Evolutionary conservation across 768 basidiomycete species (phyloP).

Genomic region (Leccinum aurantiacum): DNA sequence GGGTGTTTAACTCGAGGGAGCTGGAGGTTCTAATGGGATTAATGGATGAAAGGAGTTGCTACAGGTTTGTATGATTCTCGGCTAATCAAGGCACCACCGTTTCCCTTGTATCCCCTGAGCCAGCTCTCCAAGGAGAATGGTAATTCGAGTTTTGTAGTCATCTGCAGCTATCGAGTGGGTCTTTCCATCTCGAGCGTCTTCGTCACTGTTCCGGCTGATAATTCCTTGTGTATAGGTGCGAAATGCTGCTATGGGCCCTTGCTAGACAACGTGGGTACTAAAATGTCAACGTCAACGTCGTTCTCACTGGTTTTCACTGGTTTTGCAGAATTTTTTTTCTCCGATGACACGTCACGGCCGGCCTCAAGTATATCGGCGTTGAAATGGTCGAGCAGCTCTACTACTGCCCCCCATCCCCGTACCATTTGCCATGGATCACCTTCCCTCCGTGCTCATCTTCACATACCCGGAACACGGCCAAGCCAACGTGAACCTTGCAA

Average conservation of each 20-base stretch:
- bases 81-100: background rate
- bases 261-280: background rate
- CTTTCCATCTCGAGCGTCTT: background rate
- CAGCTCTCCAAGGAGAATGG: background rate
- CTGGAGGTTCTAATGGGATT: background rate
- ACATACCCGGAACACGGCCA: slow-evolving; percentile 12
- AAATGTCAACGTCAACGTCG: background rate
- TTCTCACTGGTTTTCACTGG: too few relatives aligned
- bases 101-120: background rate
- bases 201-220: background rate
- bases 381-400: background rate
- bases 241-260: background rate
- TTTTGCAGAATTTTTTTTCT: background rate
- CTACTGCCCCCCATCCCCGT: background rate
- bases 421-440: background rate
- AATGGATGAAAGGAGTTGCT: background rate
- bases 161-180: background rate
- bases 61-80: background rate
- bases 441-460: slow-evolving; percentile 8
- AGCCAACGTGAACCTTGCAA: slow-evolving; percentile 4
- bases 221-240: background rate
- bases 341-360: background rate
- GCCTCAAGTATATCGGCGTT: background rate
- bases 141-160: background rate
- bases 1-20: too few relatives aligned